A percentile compares a stretch with the other conserved stretches of the same genome.
phyloP scores from a whole-genome alignment of 2,329 filamentous ascomycete genomes.

The Cladosporium sp. region DNA sequence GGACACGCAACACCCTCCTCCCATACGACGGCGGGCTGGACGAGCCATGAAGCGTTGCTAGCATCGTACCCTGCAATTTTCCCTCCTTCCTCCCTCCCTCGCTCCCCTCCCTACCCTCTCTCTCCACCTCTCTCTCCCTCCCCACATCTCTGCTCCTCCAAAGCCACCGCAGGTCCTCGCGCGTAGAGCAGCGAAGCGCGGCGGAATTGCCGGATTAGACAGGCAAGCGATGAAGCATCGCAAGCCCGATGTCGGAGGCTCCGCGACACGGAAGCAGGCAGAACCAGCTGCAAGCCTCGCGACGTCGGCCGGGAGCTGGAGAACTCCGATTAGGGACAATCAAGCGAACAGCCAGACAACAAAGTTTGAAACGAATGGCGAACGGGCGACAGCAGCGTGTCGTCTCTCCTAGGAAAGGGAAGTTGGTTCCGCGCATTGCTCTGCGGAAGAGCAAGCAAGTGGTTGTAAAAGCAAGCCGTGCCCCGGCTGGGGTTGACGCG shows the following conservation, averaged over 20 bases:
- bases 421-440: neutral
- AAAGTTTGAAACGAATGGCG: slow-evolving; percentile 4
- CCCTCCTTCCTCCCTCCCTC: neutral
- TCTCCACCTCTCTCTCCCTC: neutral
- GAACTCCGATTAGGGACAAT: neutral
- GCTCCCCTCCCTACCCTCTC: neutral
- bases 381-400: slow-evolving; percentile 1
- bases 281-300: slow-evolving; percentile 4
- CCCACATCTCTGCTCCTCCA: neutral
- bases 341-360: slow-evolving; percentile 4
- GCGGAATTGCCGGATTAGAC: slow-evolving; percentile 3
- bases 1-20: neutral
- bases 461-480: neutral
- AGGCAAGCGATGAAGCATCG: neutral
- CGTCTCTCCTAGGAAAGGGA: neutral
- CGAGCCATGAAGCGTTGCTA: neutral
- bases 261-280: slow-evolving; percentile 5
- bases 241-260: slow-evolving; percentile 5
- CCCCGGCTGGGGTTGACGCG: neutral
- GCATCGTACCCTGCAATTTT: neutral
- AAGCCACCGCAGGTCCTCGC: slow-evolving; percentile 2
- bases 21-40: neutral
- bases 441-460: neutral
- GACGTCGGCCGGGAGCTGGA: neutral
- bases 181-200: slow-evolving; percentile 8